These are phyloP conservation scores for Populus tremula DNA, from an alignment of 345 rosid genomes.

Conservation along the genomic window DNA sequence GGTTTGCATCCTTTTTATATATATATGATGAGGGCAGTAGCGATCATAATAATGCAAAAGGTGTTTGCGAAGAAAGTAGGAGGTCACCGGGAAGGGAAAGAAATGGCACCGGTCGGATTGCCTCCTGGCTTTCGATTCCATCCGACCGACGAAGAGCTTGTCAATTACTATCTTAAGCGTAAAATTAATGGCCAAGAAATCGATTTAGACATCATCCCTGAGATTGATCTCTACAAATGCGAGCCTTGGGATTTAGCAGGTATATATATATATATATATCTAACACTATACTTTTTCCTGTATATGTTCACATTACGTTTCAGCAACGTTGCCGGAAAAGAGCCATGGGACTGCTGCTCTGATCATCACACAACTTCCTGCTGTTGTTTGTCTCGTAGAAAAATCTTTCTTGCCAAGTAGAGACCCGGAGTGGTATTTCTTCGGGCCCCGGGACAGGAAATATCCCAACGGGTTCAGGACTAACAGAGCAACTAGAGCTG, in stretches of 20 bases:
- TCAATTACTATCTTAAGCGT: constrained; percentile 84
- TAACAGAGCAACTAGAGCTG: constrained; percentile 79
- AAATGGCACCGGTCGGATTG: constrained; percentile 69
- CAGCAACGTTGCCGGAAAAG: not conserved
- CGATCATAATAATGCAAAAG: not conserved
- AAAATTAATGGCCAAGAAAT: constrained; percentile 81
- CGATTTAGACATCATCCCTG: constrained; percentile 92
- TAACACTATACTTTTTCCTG: not conserved
- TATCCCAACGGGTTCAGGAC: constrained; percentile 91
- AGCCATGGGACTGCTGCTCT: not conserved
- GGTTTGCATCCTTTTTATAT: constrained; percentile 23
- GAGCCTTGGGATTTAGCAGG: constrained; percentile 98
- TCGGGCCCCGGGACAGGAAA: constrained; percentile 87
- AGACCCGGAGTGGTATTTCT: constrained; percentile 95
- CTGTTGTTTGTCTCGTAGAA: constrained; percentile 33
- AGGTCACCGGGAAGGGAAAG: not conserved
- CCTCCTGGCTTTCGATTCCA: constrained; percentile 97
- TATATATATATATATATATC: not conserved
- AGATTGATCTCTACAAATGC: constrained; percentile 95
- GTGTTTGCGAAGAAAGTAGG: not conserved
- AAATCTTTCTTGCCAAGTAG: constrained; percentile 86
- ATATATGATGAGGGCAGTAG: not conserved
- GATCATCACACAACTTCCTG: not conserved
- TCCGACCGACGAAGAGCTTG: constrained; percentile 94
- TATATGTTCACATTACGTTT: not conserved